Evolutionary conservation across 2,329 filamentous ascomycete genomes (phyloP), one percentile per base, ranked within the genome.

Genomic region (Fusarium proliferatum): DNA sequence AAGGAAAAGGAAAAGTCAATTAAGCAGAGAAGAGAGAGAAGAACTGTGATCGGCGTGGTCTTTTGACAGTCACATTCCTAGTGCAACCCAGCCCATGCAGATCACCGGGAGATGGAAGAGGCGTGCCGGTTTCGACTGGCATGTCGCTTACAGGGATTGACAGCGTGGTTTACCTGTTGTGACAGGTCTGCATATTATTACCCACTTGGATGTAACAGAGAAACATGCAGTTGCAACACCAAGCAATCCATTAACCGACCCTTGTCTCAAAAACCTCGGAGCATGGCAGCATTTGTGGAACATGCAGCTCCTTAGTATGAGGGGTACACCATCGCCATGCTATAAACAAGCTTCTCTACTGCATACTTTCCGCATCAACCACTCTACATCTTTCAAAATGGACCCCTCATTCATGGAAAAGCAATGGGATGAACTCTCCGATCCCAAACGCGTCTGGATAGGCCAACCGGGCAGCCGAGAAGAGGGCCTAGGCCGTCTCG

Each of bases 401-500:
- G 69, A 72, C 39, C 49, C 69, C 26, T 72, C 69, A 4, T 33
- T 55, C 2, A 72, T 72, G 69, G 69, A 72, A 49, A 59, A 43
- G 34, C 17, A 28, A 13, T 73, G 70, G 70, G 82, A 42, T 61
- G 70, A 69, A 78, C 84, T 88, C 19, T 84, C 85, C 4, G 84
- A 88, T 62, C 84, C 83, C 11, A 84, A 81, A 33, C 84, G 83
- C 36, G 85, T 88, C 39, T 88, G 86, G 87, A 74, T 83, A 21
- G 85, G 82, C 9, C 67, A 79, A 13, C 84, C 86, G 0, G 84
- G 83, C 10, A 86, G 84, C 13, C 78, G 77, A 36, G 85, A 88
- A 58, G 88, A 90, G 79, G 88, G 88, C 8, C 79, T 88, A 2
- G 88, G 88, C 28, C 84, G 87, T 65, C 81, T 86, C 10, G 83